Conservation (phyloP, 1,284 basidiomycete genomes). For the Malassezia sp. region DNA sequence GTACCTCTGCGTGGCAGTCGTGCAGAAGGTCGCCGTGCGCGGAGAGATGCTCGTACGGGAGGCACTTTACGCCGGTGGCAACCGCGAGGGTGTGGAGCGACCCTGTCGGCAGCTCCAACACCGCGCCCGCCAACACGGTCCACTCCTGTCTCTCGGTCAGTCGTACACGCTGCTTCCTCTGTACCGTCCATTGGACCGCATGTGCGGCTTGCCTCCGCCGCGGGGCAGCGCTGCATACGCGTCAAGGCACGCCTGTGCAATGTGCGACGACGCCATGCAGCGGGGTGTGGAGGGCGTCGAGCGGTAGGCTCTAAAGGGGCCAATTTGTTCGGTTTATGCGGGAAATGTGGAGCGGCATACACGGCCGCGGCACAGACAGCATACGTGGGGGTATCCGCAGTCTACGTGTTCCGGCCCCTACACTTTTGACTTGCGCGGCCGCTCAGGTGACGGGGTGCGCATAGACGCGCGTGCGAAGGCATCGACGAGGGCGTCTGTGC, state of each 20-base stretch:
- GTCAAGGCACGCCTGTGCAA: conserved; percentile 12
- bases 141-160: conserved; percentile 17
- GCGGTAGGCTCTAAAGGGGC: too few species aligned
- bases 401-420: too few species aligned
- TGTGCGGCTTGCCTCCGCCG: conserved; percentile 18
- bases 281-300: too few species aligned
- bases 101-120: neutral
- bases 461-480: too few species aligned
- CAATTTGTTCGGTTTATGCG: too few species aligned
- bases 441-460: too few species aligned
- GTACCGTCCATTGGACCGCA: conserved; percentile 17
- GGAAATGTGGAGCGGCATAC: too few species aligned
- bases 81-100: conserved; percentile 56
- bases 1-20: conserved; percentile 78
- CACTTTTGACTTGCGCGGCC: conserved; percentile 1
- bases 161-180: too few species aligned
- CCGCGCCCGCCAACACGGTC: conserved; percentile 19
- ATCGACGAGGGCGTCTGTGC: too few species aligned
- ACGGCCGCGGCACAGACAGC: too few species aligned
- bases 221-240: conserved; percentile 11
- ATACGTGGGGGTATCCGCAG: too few species aligned
- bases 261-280: too few species aligned
- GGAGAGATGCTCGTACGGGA: conserved; percentile 59
- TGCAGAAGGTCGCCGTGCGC: conserved; percentile 67
- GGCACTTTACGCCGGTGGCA: conserved; percentile 74